Percentiles rank a stretch among this genome's conserved stretches.
Evolutionary conservation across 345 rosid genomes (phyloP).

Genomic region (Aurinia saxatilis): DNA sequence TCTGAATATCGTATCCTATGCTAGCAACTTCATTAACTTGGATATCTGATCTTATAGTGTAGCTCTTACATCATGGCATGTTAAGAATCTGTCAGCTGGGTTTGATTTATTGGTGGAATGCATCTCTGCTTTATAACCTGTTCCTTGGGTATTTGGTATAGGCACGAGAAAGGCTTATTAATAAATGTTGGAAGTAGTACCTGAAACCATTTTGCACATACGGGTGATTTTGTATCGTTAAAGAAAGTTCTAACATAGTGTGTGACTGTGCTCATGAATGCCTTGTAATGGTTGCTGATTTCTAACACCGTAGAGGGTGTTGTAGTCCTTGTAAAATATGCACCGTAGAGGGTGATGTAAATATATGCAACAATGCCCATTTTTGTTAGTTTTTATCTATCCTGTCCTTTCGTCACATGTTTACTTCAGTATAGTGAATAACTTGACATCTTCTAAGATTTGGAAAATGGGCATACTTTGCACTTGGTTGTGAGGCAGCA

Average conservation of each 20-base stretch:
- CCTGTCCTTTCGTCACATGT: background rate
- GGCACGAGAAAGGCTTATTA: background rate
- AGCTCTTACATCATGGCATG: too few species aligned
- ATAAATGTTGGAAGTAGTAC: background rate
- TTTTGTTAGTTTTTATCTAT: background rate
- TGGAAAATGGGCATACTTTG: conserved; percentile 90
- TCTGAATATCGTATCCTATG: conserved; percentile 87
- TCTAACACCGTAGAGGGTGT: background rate
- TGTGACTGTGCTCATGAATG: background rate
- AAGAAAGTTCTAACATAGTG: background rate
- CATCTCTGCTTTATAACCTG: background rate
- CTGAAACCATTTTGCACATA: background rate
- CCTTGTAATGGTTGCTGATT: background rate
- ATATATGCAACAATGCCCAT: too few species aligned
- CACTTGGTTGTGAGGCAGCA: conserved; percentile 89
- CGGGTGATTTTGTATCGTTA: background rate
- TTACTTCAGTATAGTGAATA: background rate
- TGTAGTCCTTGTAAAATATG: background rate
- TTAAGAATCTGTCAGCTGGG: background rate
- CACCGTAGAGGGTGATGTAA: too few species aligned
- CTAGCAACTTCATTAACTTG: background rate
- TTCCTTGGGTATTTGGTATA: background rate
- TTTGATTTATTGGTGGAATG: background rate
- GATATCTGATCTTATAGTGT: too few species aligned
- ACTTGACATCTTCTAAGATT: conserved; percentile 57